Base-by-base conservation (phyloP, 202 grass and related monocot genomes). In the Setaria italica region DNA sequence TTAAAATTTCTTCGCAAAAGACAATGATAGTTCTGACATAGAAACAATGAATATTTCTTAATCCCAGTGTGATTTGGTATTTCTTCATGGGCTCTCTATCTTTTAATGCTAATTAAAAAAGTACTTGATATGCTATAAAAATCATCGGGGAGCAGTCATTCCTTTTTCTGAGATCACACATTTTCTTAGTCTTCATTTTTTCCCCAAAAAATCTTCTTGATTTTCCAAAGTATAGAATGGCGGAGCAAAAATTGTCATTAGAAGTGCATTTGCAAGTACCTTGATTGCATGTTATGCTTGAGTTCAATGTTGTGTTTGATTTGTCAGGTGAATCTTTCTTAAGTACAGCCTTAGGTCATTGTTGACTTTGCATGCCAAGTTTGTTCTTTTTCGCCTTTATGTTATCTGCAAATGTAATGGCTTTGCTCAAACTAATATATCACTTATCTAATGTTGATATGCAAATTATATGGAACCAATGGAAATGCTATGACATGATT, bases 161-260 rank as follows among this genome's bases (percentile, higher is more conserved):
- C 10, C 25, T 20, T 34, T 71, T 49, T 62, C n/a, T 77, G 20
- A 46, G 68, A n/a, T 76, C 16, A 17, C 64, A 25, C 59, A 29
- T 49, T 70, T 43, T 86, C 32, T 45, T 57, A 54, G 12, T 64
- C 6, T 62, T 80, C 47, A 47, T 65, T 73, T 80, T 39, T 67
- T 4, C 4, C 16, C 8, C 16, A 37, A 67, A 42, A 67, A 11
- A 20, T 67, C 7, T 67, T 67, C 7, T 67, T 67, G 9, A 3
- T 19, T 67, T 9, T 74, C 80, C 68, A 16, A 79, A 65, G 37
- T 55, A 37, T 77, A 77, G 25, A 79, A 41, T 62, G 13, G 42
- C 53, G 20, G 55, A 19, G 25, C 30, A 43, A 9, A n/a, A 66
- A 39, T 48, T 5, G 20, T 79, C 57, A 17, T 70, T 46, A 37